Base-by-base conservation (phyloP, 2,329 filamentous ascomycete genomes). In the Botrytis fabae region DNA sequence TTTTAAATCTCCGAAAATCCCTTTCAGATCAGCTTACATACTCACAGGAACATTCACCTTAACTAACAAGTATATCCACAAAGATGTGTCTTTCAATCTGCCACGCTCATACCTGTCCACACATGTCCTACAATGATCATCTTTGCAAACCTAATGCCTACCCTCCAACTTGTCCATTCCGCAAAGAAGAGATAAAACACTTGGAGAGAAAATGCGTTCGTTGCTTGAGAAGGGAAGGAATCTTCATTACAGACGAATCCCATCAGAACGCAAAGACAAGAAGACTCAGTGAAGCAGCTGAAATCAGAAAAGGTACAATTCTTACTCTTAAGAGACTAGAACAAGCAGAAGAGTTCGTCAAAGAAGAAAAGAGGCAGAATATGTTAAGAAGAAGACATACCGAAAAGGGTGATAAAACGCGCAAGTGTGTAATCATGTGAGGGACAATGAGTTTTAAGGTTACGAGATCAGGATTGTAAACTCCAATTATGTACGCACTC, bases 31-130 rank as follows among this genome's bases (percentile, higher is more conserved):
- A 25, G n/a, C 51, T 42, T 32, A 42, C 10, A 9, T 22, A 42
- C 35, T 42, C 18, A 68, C 9, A 32, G 48, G 4, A 57, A 68
- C 9, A 32, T 25, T 2, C 35, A 32, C 18, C 6, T 7, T 8
- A 32, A 25, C 38, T 4, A 38, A 32, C 10, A 42, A 16, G 4
- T 9, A 38, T 4, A 57, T 32, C 25, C 1, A 57, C 35, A 20
- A 68, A 40, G 7, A 68, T 68, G 65, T 68, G 65, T 44, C n/a
- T 68, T 20, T 68, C 48, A 9, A 16, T 68, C 35, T 57, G 48
- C 40, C 65, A 68, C n/a, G 28, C 25, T 0, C 65, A 68, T 42
- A 68, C 48, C n/a, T 68, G 65, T 10, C 35, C 48, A 25, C 65
- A 68, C 8, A 16, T 57, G 5, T 57, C 48, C 25, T 68, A 68